Conservation (phyloP, 1,284 basidiomycete genomes). For the Vanrija sp. region DNA sequence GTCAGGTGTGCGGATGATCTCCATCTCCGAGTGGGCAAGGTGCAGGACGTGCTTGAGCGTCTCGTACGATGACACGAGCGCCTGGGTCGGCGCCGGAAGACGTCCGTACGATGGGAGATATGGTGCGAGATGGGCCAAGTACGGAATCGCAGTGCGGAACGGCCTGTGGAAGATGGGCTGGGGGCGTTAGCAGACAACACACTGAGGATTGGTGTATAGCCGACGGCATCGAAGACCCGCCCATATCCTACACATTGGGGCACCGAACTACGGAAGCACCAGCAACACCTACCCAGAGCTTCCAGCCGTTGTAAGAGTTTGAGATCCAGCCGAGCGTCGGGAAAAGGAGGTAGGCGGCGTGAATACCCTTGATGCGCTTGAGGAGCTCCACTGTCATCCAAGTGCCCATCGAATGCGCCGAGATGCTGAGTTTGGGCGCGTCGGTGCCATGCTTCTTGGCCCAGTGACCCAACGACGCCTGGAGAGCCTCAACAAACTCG, state of each 20-base stretch:
- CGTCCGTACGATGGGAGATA: conserved; percentile 27
- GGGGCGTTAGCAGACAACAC: not conserved
- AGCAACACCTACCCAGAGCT: conserved; percentile 30
- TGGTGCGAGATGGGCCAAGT: conserved; percentile 16
- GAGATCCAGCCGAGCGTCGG: conserved; percentile 45
- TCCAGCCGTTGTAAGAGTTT: conserved; percentile 39
- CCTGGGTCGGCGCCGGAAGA: conserved; percentile 30
- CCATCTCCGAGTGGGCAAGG: conserved; percentile 46
- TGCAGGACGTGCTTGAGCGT: conserved; percentile 38
- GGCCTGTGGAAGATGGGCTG: conserved; percentile 46
- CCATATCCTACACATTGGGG: too few species aligned
- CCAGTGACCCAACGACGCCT: conserved; percentile 28
- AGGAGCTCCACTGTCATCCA: conserved; percentile 42
- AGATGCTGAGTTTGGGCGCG: conserved; percentile 31
- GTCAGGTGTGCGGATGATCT: conserved; percentile 37
- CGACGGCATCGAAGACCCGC: too few species aligned
- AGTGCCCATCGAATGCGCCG: conserved; percentile 46
- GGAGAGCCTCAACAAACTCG: conserved; percentile 34
- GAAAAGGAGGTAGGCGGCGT: conserved; percentile 35
- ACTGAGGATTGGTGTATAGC: not conserved
- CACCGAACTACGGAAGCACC: too few species aligned
- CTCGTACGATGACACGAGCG: conserved; percentile 34
- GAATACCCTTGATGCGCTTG: conserved; percentile 14
- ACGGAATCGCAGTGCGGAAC: conserved; percentile 25
- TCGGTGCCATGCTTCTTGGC: not conserved